Evolutionary conservation across 768 basidiomycete genomes (phyloP).

Genomic region (Tulasnella sp.): DNA sequence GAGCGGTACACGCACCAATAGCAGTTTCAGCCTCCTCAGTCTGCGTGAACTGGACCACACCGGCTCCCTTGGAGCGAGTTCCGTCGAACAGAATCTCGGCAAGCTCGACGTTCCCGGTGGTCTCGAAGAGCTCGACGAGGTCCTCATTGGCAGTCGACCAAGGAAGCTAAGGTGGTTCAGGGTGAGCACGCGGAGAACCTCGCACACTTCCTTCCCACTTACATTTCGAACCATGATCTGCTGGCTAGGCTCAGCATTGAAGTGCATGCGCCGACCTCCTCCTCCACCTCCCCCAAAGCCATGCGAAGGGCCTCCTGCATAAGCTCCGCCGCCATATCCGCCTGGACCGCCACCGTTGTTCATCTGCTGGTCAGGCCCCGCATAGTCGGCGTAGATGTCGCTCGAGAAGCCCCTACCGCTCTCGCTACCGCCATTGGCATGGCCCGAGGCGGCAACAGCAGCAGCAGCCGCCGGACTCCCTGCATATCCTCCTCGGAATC

Average conservation of each 20-base stretch:
- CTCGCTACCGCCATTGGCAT: slow-evolving; percentile 20
- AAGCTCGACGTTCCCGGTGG: slow-evolving; percentile 86
- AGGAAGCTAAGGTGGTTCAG: slow-evolving; percentile 49
- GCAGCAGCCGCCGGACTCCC: slow-evolving; percentile 17
- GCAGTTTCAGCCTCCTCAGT: slow-evolving; percentile 87
- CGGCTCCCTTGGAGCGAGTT: slow-evolving; percentile 84
- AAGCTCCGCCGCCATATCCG: slow-evolving; percentile 11
- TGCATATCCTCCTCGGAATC: slow-evolving; percentile 23
- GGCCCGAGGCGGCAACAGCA: slow-evolving; percentile 33
- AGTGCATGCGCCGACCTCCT: slow-evolving; percentile 14
- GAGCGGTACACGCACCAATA: slow-evolving; percentile 44
- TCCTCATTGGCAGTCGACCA: slow-evolving; percentile 99
- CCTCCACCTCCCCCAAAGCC: slow-evolving; percentile 25
- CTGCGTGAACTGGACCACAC: slow-evolving; percentile 89
- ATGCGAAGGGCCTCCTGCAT: slow-evolving; percentile 28
- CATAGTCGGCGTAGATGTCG: slow-evolving; percentile 86
- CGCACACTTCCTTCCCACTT: slow-evolving; percentile 29
- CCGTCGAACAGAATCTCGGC: slow-evolving; percentile 94
- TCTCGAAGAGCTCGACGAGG: slow-evolving; percentile 94
- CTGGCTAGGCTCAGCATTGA: slow-evolving; percentile 66
- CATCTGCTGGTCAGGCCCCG: slow-evolving; percentile 63
- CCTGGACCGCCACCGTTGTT: slow-evolving; percentile 18
- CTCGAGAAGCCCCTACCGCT: slow-evolving; percentile 65
- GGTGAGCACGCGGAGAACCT: background rate
- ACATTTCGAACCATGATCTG: slow-evolving; percentile 99